Percentiles rank a stretch among this genome's conserved stretches.
phyloP scores from a whole-genome alignment of 768 basidiomycete species.

The Mycena haematopus region DNA sequence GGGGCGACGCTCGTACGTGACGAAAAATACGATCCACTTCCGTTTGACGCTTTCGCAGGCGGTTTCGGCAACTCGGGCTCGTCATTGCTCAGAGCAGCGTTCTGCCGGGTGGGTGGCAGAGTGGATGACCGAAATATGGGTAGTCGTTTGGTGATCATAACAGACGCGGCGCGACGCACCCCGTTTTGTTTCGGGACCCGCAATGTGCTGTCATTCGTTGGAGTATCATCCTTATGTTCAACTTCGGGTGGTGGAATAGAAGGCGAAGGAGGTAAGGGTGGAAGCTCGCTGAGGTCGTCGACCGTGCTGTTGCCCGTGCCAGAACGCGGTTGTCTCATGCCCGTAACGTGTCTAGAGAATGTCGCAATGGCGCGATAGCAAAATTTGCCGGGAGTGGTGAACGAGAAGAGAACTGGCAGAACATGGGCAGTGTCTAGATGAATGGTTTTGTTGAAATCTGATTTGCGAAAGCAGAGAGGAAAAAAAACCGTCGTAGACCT shows the following conservation, averaged over 20 bases:
- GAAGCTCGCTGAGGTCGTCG: slow-evolving; percentile 22
- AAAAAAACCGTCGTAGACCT: slow-evolving; percentile 84
- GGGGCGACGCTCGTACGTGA: slow-evolving; percentile 5
- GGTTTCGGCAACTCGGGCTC: neutral
- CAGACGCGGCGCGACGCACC: slow-evolving; percentile 20
- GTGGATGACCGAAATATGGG: slow-evolving; percentile 22
- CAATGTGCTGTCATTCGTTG: neutral
- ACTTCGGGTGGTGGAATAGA: neutral
- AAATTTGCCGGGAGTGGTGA: slow-evolving; percentile 80
- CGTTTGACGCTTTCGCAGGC: neutral
- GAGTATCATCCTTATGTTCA: neutral
- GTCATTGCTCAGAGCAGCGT: neutral
- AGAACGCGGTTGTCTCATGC: slow-evolving; percentile 40
- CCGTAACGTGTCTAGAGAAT: slow-evolving; percentile 72
- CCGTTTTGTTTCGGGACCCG: slow-evolving; percentile 1
- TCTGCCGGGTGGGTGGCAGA: slow-evolving; percentile 15
- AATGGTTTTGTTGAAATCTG: slow-evolving; percentile 30
- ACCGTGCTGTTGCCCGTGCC: slow-evolving; percentile 20
- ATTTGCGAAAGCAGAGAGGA: slow-evolving; percentile 17
- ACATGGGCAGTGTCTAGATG: slow-evolving; percentile 71
- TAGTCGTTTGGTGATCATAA: slow-evolving; percentile 10
- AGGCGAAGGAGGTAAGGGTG: slow-evolving; percentile 26
- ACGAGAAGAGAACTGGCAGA: slow-evolving; percentile 75
- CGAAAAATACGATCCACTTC: slow-evolving; percentile 13
- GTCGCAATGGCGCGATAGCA: slow-evolving; percentile 80